A percentile compares a stretch with the other conserved stretches of the same genome.
Evolutionary conservation across 163 green algal genomes (phyloP).

Genomic region (Chlamydomonas reinhardtii): DNA sequence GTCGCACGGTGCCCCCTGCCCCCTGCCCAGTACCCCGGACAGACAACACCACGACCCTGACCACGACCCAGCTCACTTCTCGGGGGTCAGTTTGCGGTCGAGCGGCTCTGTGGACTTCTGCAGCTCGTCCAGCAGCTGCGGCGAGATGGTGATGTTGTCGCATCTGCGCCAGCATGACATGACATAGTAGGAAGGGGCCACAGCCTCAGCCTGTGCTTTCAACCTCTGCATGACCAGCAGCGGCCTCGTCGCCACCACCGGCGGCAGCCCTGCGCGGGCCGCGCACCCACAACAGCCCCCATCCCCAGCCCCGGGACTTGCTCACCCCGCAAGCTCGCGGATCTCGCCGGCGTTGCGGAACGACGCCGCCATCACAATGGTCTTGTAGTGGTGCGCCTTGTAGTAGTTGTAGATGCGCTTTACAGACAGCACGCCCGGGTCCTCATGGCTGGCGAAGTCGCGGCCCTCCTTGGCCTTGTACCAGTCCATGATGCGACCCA

Average conservation of each 20-base stretch:
- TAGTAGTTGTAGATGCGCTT: conserved; percentile 92
- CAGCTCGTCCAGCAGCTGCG: conserved; percentile 87
- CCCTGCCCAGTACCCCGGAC: too few species aligned
- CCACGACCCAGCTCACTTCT: conserved; percentile 55
- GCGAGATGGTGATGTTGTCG: conserved; percentile 96
- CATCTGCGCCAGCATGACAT: too few species aligned
- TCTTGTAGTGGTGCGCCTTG: conserved; percentile 83
- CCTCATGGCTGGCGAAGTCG: conserved; percentile 81
- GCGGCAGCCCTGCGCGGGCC: too few species aligned
- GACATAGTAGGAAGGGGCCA: too few species aligned
- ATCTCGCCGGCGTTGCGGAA: conserved; percentile 94
- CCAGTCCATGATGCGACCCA: conserved; percentile 95
- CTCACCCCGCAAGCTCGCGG: conserved; percentile 82
- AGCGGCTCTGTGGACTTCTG: conserved; percentile 77
- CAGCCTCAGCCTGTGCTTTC: too few species aligned
- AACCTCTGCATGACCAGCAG: too few species aligned
- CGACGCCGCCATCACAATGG: conserved; percentile 91
- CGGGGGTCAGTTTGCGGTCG: conserved; percentile 79
- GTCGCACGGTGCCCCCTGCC: too few species aligned
- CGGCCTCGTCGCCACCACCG: too few species aligned
- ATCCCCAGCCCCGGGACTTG: too few species aligned
- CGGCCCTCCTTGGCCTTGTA: conserved; percentile 78
- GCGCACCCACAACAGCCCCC: too few species aligned
- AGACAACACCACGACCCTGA: not conserved
- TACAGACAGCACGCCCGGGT: conserved; percentile 90